phyloP scores from a whole-genome alignment of 108 stramenopile species.

The Nitzschia inconspicua region DNA sequence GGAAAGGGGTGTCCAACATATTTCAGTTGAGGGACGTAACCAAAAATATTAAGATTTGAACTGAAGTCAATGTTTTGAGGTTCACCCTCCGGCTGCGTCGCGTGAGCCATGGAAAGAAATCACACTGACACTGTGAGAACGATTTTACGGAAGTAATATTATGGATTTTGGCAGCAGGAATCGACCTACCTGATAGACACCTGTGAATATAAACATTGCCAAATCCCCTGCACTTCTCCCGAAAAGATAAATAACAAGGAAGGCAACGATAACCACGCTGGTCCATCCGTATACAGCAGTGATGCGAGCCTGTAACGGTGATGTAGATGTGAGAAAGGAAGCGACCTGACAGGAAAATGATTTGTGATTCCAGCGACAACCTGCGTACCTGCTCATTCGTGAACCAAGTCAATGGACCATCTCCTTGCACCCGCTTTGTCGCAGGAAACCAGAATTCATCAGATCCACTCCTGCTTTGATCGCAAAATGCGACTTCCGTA shows the following conservation, averaged over 20 bases:
- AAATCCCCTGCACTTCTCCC: conserved; percentile 17
- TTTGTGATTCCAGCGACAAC: neutral
- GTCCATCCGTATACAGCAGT: conserved; percentile 52
- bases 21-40: conserved; percentile 62
- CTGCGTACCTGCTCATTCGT: conserved; percentile 33
- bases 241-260: conserved; percentile 41
- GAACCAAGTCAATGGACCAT: conserved; percentile 47
- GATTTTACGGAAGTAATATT: neutral
- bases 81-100: conserved; percentile 36
- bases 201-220: conserved; percentile 34
- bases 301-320: conserved; percentile 30
- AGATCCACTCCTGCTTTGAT: conserved; percentile 28
- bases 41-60: conserved; percentile 49
- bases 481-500: conserved; percentile 33
- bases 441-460: conserved; percentile 50
- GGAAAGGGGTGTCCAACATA: conserved; percentile 57
- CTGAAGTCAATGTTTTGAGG: conserved; percentile 71
- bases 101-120: neutral
- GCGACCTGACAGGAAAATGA: neutral
- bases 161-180: neutral
- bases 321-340: too few species aligned
- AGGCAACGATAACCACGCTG: conserved; percentile 28
- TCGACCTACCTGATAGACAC: conserved; percentile 39
- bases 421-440: conserved; percentile 25
- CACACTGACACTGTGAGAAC: neutral